Evolutionary conservation across 305 asterid species (phyloP), one percentile per base, ranked within the genome.

Genomic region (Fraxinus latifolia): DNA sequence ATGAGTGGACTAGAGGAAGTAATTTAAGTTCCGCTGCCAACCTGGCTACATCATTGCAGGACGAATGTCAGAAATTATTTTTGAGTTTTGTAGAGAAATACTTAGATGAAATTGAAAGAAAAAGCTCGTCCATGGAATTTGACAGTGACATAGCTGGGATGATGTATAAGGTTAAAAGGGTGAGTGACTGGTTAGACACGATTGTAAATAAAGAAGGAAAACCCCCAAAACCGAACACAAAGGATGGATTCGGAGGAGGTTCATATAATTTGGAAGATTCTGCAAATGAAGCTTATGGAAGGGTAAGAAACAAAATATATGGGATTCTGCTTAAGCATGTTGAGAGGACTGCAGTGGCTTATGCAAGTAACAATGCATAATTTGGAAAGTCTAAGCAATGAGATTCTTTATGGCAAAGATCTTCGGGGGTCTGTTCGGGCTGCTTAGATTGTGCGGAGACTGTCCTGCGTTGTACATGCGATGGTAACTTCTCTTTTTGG

Each of bases 141-240:
- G 91, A 89, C 21, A 84, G 82, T 0, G 79, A 85, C 72, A n/a
- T 88, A 81, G 91, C 93, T 9, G 88, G 81, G 76, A 86, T 87
- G 88, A 86, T 93, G 96, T 84, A 27, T 32, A 91, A 85, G 85
- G 89, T 92, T 50, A 93, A 93, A 85, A 89, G 84, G 86, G 93
- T 89, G 80, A 90, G 90, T 36, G 97, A 92, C 37, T 88, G 93
- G 90, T 78, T 93, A 82, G 92, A 90, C 67, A 25, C 74, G 87
- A 85, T 89, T 21, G 87, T 84, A 29, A 80, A 82, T 3, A 89
- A 86, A 72, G 91, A 90, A 32, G 82, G 83, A 1, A 50, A 70
- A 75, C 44, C 80, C 29, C 29, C 19, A 0, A 31, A 32, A 34
- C 29, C 25, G 1, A 70, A 31, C 39, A 31, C 42, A 12, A 81